Base-by-base conservation (phyloP, 768 basidiomycete genomes). In the Cantharellus cinnabarinus region DNA sequence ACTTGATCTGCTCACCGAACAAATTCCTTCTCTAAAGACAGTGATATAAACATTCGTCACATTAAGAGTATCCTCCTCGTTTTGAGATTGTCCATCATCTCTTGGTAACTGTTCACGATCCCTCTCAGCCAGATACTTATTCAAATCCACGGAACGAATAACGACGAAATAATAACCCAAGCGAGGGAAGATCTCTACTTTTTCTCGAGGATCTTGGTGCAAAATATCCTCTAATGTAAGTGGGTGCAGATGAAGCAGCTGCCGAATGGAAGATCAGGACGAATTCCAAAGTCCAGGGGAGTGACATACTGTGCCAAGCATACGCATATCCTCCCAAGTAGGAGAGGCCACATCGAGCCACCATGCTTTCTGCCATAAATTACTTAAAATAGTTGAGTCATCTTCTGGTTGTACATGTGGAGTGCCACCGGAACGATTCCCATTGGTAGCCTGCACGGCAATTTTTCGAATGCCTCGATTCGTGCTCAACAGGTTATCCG, bases 91-190 rank as follows among this genome's bases (percentile, higher is more conserved):
- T 29, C 20, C 20, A 29, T 29, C 20, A 29, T 29, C 20, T 29
- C 20, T 1, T 29, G 20, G 20, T 29, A 29, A 29, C 20, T 29
- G 20, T 29, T 29, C 20, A 29, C 14, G 40, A 40, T 57, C 41
- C 14, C 10, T 41, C 35, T 35, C 56, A 37, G 56, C 7, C 29
- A 10, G 10, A 48, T 14, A 54, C 52, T 37, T 29, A 29, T 29
- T 29, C 35, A 73, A 71, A 44, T 90, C 87, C 56, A 91, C 77
- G 1, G 89, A 83, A 52, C 86, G 78, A 65, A 93, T 89, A 20
- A 84, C 84, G 59, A 94, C 73, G 65, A 97, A 89, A 67, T 93
- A 89, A 70, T 97, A 97, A 2, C 90, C 93, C 10, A 97, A 76
- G 63, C 78, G 81, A 0, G 85, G 79, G 66, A 93, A 94, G 20